These are phyloP conservation scores for Scheffersomyces lignosus DNA, from an alignment of 805 yeast genomes.

Conservation along the genomic window DNA sequence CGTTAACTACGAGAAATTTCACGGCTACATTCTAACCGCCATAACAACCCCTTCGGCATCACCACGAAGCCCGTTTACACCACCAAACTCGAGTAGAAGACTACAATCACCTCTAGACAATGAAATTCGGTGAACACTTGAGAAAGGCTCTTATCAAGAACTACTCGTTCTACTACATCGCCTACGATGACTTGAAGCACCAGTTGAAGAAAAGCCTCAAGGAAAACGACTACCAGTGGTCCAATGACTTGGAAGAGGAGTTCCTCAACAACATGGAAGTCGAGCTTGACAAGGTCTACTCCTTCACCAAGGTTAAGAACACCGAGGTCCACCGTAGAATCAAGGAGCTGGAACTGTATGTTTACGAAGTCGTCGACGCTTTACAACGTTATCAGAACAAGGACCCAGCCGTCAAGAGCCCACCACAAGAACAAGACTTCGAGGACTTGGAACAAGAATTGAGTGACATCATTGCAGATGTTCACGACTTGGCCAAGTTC, in stretches of 20 bases:
- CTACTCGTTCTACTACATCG: conserved; percentile 85
- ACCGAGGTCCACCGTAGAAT: conserved; percentile 84
- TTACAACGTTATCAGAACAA: conserved; percentile 20
- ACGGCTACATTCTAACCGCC: too few species aligned
- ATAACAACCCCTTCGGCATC: too few species aligned
- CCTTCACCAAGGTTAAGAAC: conserved; percentile 84
- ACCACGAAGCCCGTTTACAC: too few species aligned
- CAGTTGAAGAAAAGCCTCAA: conserved; percentile 70
- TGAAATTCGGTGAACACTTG: conserved; percentile 96
- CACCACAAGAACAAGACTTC: conserved; percentile 43
- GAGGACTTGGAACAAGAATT: conserved; percentile 45
- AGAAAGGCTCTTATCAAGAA: conserved; percentile 87
- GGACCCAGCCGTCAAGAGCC: conserved; percentile 39
- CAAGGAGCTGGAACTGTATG: conserved; percentile 75
- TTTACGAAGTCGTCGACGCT: conserved; percentile 60
- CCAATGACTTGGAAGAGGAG: conserved; percentile 73
- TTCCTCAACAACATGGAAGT: conserved; percentile 74
- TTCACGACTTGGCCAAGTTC: conserved; percentile 93
- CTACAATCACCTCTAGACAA: too few species aligned
- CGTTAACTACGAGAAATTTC: too few species aligned
- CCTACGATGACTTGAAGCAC: conserved; percentile 87
- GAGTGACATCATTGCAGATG: conserved; percentile 89
- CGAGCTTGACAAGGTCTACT: conserved; percentile 90
- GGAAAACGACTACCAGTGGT: conserved; percentile 63
- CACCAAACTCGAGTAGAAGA: too few species aligned